Percentiles rank a stretch among this genome's conserved stretches.
Conservation (phyloP, 106 monocot genomes). For the Cymbidium sinense region DNA sequence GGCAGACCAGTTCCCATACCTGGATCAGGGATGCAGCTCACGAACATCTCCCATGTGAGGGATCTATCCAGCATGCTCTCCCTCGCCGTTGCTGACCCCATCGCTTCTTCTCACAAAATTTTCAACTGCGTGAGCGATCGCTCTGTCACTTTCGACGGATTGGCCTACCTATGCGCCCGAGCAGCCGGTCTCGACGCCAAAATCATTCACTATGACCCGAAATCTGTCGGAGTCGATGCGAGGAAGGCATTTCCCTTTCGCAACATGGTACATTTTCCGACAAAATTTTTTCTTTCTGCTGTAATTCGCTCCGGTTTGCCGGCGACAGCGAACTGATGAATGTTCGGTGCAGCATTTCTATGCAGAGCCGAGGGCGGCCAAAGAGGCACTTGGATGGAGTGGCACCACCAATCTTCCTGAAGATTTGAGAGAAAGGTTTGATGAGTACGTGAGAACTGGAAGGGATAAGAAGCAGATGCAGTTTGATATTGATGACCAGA, state of each 20-base stretch:
- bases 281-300: neutral
- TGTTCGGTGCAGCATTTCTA: slow-evolving; percentile 75
- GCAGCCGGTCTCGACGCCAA: slow-evolving; percentile 64
- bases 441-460: slow-evolving; percentile 78
- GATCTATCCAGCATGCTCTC: slow-evolving; percentile 90
- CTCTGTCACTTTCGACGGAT: slow-evolving; percentile 72
- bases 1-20: slow-evolving; percentile 74
- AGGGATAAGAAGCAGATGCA: slow-evolving; percentile 76
- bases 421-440: slow-evolving; percentile 84
- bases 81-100: slow-evolving; percentile 54
- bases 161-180: slow-evolving; percentile 68
- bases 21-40: slow-evolving; percentile 95
- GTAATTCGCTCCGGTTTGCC: too few relatives aligned
- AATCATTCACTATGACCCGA: slow-evolving; percentile 79
- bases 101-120: slow-evolving; percentile 48
- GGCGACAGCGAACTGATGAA: neutral
- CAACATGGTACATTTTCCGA: slow-evolving; percentile 62
- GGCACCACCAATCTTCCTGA: slow-evolving; percentile 80
- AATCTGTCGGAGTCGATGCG: slow-evolving; percentile 73
- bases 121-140: slow-evolving; percentile 92
- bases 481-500: slow-evolving; percentile 90
- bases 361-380: slow-evolving; percentile 92
- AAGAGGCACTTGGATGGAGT: slow-evolving; percentile 68
- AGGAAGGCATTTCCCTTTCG: slow-evolving; percentile 98
- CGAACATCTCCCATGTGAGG: slow-evolving; percentile 80